A percentile compares a stretch with the other conserved stretches of the same genome.
Evolutionary conservation across 805 yeast species (phyloP).

Genomic region (Ogataea allantospora): DNA sequence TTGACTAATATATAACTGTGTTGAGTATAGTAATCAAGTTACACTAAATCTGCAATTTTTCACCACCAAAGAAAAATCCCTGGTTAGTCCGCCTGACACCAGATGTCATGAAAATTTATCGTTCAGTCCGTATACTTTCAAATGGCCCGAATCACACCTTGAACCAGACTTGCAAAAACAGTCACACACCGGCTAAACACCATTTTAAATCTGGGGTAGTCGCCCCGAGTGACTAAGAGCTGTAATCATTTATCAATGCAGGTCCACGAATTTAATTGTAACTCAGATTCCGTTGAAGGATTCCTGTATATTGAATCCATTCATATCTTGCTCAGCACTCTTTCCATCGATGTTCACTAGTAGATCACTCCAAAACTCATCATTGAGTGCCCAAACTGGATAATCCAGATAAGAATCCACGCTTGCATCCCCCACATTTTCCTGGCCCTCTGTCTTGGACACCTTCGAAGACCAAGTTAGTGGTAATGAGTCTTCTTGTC

Average conservation of each 20-base stretch:
- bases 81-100: conserved; percentile 6
- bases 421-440: no score
- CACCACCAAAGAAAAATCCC: conserved; percentile 3
- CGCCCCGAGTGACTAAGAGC: no score
- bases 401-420: conserved; percentile 45
- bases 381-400: conserved; percentile 56
- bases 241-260: no score
- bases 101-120: background rate
- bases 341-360: conserved; percentile 30
- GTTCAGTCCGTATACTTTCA: background rate
- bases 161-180: conserved; percentile 16
- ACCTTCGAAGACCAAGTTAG: no score
- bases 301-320: conserved; percentile 15
- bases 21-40: conserved; percentile 8
- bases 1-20: conserved; percentile 15
- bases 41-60: conserved; percentile 12
- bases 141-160: conserved; percentile 7
- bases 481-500: no score
- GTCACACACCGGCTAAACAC: conserved; percentile 18
- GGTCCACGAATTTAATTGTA: no score
- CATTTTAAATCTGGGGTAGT: no score
- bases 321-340: conserved; percentile 17
- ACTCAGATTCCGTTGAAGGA: conserved; percentile 10
- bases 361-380: conserved; percentile 70
- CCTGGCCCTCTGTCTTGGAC: no score